Percentiles rank a stretch among this genome's conserved stretches.
phyloP scores from a whole-genome alignment of 2,329 filamentous ascomycete species.

The Fusarium oligoseptatum region DNA sequence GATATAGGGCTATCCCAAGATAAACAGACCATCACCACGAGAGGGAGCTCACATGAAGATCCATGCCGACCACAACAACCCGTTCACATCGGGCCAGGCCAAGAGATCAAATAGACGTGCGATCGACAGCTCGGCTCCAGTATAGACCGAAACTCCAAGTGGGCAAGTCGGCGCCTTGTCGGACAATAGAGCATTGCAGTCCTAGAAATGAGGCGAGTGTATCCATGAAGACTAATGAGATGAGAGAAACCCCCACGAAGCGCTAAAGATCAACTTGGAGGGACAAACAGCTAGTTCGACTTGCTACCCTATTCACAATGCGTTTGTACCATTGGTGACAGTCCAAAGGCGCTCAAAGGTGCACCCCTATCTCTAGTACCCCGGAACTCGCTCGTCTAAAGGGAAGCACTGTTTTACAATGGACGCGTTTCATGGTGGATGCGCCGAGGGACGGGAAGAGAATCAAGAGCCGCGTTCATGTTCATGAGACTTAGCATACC shows the following conservation, averaged over 20 bases:
- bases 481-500: not conserved
- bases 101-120: not conserved
- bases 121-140: not conserved
- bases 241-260: not conserved
- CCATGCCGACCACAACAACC: slow-evolving; percentile 22
- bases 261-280: not conserved
- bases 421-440: not conserved
- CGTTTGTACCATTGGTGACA: not conserved
- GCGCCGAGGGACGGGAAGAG: slow-evolving; percentile 1
- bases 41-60: slow-evolving; percentile 22
- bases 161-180: not conserved
- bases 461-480: not conserved
- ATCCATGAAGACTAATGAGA: not conserved
- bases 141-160: not conserved
- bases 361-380: not conserved
- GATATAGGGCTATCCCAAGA: not conserved
- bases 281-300: not conserved
- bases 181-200: not conserved
- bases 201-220: not conserved
- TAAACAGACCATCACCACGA: not conserved
- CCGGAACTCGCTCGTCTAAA: not conserved
- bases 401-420: not conserved
- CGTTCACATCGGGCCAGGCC: not conserved
- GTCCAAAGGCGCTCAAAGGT: not conserved
- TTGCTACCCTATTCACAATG: not conserved